A percentile compares a stretch with the other conserved stretches of the same genome.
These are phyloP conservation scores for Haematococcus sp. DNA, from an alignment of 139 green algal species.

Conservation along the genomic window DNA sequence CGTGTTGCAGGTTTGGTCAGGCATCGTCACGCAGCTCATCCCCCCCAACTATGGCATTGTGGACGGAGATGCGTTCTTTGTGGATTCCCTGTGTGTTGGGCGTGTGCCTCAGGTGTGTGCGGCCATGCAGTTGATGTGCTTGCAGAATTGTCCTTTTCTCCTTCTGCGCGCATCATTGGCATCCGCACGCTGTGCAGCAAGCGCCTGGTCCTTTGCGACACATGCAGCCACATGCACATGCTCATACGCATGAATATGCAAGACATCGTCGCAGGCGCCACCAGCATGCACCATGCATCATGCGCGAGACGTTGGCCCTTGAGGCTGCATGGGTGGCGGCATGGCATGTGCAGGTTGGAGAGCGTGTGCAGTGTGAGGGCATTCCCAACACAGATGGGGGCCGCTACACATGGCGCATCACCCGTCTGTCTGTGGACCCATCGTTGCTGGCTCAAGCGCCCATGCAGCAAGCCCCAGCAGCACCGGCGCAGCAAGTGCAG, in stretches of 20 bases:
- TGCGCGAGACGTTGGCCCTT: too few species aligned
- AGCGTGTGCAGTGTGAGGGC: conserved; percentile 47
- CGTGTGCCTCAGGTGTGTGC: conserved; percentile 10
- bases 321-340: neutral
- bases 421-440: conserved; percentile 29
- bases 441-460: too few species aligned
- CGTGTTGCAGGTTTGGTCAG: conserved; percentile 37
- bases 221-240: too few species aligned
- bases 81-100: conserved; percentile 39
- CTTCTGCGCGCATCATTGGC: neutral
- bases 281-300: too few species aligned
- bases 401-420: conserved; percentile 56
- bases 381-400: conserved; percentile 58
- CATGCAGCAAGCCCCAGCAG: too few species aligned
- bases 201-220: too few species aligned
- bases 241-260: too few species aligned
- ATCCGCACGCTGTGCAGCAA: neutral
- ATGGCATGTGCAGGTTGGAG: conserved; percentile 32
- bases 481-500: too few species aligned
- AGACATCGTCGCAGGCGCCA: too few species aligned
- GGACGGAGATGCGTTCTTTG: conserved; percentile 58
- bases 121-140: too few species aligned
- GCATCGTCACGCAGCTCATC: conserved; percentile 57
- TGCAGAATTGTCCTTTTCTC: too few species aligned
- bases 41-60: conserved; percentile 70